Base-by-base conservation (phyloP, 192 early-diverging fungal genomes). In the Backusella tuberculispora region DNA sequence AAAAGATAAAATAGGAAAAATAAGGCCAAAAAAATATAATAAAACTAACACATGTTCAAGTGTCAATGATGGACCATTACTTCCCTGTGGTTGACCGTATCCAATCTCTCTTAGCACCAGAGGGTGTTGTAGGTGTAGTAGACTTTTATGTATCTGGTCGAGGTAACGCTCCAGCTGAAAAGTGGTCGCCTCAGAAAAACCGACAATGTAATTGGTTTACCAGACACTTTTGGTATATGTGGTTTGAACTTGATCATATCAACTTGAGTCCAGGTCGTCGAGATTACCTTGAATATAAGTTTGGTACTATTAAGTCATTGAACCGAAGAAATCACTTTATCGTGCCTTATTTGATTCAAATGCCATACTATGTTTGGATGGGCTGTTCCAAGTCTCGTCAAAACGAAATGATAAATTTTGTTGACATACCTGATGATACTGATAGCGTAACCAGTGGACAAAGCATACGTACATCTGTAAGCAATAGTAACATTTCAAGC, bases 311-410 rank as follows among this genome's bases (percentile, higher is more conserved):
- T 74, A 96, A 96, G 78, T 80, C 81, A 5, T 80, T 93, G 66
- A 92, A 90, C 75, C 85, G 85, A 42, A 84, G 89, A 46, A 96
- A 96, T 83, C 87, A 88, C 70, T 90, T 94, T 80, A 72, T 96
- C 42, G 47, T 89, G 13, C 93, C 93, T 3, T 86, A 89, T 71
- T 7, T 88, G 13, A 84, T 94, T 46, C 87, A 91, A 80, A 94
- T 96, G 66, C 95, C 95, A 1, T 96, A 92, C 85, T 96, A 96
- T 74, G 85, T 96, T 66, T 96, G 92, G 91, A 77, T 96, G 9
- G 95, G 93, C 47, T 84, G 85, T 66, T 83, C 86, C 72, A 86
- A 88, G 72, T 79, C 78, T 42, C 45, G 73, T 13, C 69, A 70
- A 47, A 24, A 29, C 14, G 46, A 48, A 10, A 45, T 70, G 14